Percentiles rank a stretch among this genome's conserved stretches.
phyloP scores from a whole-genome alignment of 169 alveolate species.

The Eimeria falciformis region DNA sequence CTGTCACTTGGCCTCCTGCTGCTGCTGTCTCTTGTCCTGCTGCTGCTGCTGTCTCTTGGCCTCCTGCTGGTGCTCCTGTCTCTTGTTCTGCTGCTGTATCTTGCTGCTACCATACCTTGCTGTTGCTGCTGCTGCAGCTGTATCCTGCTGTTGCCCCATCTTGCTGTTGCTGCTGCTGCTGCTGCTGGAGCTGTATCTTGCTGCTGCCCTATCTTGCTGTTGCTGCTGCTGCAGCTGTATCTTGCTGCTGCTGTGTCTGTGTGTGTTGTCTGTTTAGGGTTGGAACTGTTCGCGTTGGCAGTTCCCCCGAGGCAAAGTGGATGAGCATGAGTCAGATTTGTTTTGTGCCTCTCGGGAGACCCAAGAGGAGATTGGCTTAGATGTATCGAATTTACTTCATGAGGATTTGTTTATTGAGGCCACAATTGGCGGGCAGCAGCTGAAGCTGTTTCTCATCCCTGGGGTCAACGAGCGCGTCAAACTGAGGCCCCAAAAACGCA shows the following conservation, averaged over 20 bases:
- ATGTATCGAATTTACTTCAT: conserved; percentile 85
- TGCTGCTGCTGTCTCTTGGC: too few relatives aligned
- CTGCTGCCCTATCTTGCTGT: too few relatives aligned
- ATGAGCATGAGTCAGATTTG: conserved; percentile 93
- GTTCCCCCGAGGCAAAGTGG: conserved; percentile 96
- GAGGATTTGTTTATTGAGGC: conserved; percentile 86
- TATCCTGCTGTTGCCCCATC: background rate
- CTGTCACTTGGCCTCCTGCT: too few relatives aligned
- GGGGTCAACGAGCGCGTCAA: conserved; percentile 88
- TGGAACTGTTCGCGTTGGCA: conserved; percentile 91
- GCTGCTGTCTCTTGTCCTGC: too few relatives aligned
- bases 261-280: conserved; percentile 87
- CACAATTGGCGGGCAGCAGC: conserved; percentile 86
- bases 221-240: too few relatives aligned
- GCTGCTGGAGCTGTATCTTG: too few relatives aligned
- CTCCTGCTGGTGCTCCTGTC: too few relatives aligned
- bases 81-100: too few relatives aligned
- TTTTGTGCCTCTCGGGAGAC: conserved; percentile 96
- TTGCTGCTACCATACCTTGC: too few relatives aligned
- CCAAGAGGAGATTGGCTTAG: conserved; percentile 95
- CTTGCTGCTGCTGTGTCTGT: conserved; percentile 4
- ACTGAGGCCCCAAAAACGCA: conserved; percentile 87
- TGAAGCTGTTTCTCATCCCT: conserved; percentile 90
- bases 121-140: too few relatives aligned
- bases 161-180: background rate